Evolutionary conservation across 805 yeast species (phyloP).

Genomic region (Hanseniaspora nectarophila): DNA sequence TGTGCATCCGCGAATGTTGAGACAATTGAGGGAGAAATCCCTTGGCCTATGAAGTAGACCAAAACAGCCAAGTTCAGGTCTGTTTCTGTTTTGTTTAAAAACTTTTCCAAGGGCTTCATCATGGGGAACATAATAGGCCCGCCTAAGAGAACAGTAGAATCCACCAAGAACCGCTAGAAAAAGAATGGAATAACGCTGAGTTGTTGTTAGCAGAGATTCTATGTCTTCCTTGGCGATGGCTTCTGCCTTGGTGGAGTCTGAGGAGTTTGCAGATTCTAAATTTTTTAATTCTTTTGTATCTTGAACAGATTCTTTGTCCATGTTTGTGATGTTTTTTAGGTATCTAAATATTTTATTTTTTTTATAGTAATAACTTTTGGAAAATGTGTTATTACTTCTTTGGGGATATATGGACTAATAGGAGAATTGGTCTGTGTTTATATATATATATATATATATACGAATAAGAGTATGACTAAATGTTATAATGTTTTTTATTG

Average conservation of each 20-base stretch:
- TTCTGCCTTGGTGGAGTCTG: background rate
- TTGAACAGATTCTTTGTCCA: background rate
- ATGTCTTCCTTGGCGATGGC: background rate
- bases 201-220: conserved; percentile 21
- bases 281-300: background rate
- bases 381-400: too few species aligned
- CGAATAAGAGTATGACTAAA: too few species aligned
- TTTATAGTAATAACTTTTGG: too few species aligned
- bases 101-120: conserved; percentile 41
- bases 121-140: conserved; percentile 79
- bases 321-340: background rate
- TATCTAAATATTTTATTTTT: too few species aligned
- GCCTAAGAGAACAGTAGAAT: conserved; percentile 56
- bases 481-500: too few species aligned
- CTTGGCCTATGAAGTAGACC: conserved; percentile 65
- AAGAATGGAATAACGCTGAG: conserved; percentile 27
- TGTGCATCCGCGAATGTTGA: conserved; percentile 54
- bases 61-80: conserved; percentile 63
- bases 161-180: conserved; percentile 29
- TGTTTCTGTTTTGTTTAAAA: conserved; percentile 41
- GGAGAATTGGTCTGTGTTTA: too few species aligned
- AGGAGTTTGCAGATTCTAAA: background rate
- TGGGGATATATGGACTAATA: too few species aligned
- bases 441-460: too few species aligned
- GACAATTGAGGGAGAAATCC: conserved; percentile 57